Conservation (phyloP, 192 early-diverging fungal genomes). For the Phycomyces nitens region DNA sequence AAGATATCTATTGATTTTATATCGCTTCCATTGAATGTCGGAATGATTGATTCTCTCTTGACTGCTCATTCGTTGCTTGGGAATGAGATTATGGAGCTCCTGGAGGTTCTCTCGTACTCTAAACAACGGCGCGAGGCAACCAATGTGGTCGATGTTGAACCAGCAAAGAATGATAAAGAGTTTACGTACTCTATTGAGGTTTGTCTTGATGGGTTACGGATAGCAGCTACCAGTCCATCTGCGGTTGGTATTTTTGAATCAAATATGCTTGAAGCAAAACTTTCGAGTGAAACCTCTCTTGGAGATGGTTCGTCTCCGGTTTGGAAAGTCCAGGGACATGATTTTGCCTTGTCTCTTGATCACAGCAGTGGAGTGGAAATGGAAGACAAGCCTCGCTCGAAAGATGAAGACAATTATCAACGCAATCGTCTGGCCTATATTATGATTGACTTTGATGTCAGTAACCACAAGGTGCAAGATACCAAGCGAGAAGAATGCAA, state of each 20-base stretch:
- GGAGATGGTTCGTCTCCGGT: constrained; percentile 4
- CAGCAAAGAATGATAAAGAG: neutral
- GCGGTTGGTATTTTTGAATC: constrained; percentile 57
- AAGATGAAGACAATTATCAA: constrained; percentile 38
- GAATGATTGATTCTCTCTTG: constrained; percentile 74
- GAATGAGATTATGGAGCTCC: constrained; percentile 69
- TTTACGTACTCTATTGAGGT: constrained; percentile 56
- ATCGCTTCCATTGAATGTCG: constrained; percentile 53
- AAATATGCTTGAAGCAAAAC: constrained; percentile 52
- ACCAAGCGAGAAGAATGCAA: neutral
- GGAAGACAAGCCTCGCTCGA: constrained; percentile 16
- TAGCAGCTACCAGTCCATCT: constrained; percentile 60
- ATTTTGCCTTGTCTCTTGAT: constrained; percentile 58
- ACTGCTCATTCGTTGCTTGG: constrained; percentile 74
- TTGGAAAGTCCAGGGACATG: constrained; percentile 53
- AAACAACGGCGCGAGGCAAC: constrained; percentile 25
- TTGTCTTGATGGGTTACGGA: constrained; percentile 52
- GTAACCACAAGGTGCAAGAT: constrained; percentile 44
- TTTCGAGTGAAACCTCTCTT: constrained; percentile 46
- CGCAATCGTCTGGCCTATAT: constrained; percentile 60
- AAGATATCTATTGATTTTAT: constrained; percentile 54
- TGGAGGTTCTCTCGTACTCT: constrained; percentile 54
- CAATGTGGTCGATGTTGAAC: neutral
- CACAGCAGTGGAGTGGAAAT: constrained; percentile 33
- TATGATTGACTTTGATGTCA: constrained; percentile 55